phyloP scores from a whole-genome alignment of 345 rosid species.

The Mangifera indica region DNA sequence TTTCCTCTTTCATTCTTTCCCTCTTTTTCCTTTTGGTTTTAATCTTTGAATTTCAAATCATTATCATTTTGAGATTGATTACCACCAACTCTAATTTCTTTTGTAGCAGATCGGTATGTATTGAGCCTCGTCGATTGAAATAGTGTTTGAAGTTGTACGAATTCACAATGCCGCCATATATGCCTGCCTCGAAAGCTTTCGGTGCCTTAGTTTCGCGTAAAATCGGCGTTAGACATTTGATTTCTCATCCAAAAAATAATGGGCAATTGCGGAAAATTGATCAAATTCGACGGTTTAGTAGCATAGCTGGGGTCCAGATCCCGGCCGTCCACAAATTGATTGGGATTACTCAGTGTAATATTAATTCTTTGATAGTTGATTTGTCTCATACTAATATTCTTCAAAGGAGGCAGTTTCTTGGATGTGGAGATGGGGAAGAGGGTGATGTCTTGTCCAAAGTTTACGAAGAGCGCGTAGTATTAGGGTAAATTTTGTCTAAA shows the following conservation, averaged over 20 bases:
- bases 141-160: slow-evolving; percentile 7
- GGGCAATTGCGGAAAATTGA: slow-evolving; percentile 21
- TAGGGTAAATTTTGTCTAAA: slow-evolving; percentile 60
- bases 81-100: background rate
- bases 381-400: slow-evolving; percentile 8
- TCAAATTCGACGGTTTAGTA: slow-evolving; percentile 41
- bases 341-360: slow-evolving; percentile 17
- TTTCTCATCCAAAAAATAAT: slow-evolving; percentile 26
- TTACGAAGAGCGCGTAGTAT: slow-evolving; percentile 75
- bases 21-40: background rate
- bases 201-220: slow-evolving; percentile 38
- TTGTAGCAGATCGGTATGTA: background rate
- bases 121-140: background rate
- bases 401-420: slow-evolving; percentile 75
- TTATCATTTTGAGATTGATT: background rate
- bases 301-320: slow-evolving; percentile 38
- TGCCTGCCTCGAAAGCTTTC: slow-evolving; percentile 46
- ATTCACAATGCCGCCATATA: slow-evolving; percentile 59
- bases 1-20: too few relatives aligned
- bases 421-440: slow-evolving; percentile 94
- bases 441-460: slow-evolving; percentile 74
- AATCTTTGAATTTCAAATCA: background rate
- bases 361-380: slow-evolving; percentile 17
- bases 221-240: slow-evolving; percentile 30
- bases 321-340: slow-evolving; percentile 22